These are phyloP conservation scores for Zygosaccharomyces bisporus DNA, from an alignment of 805 yeast species.

Conservation along the genomic window DNA sequence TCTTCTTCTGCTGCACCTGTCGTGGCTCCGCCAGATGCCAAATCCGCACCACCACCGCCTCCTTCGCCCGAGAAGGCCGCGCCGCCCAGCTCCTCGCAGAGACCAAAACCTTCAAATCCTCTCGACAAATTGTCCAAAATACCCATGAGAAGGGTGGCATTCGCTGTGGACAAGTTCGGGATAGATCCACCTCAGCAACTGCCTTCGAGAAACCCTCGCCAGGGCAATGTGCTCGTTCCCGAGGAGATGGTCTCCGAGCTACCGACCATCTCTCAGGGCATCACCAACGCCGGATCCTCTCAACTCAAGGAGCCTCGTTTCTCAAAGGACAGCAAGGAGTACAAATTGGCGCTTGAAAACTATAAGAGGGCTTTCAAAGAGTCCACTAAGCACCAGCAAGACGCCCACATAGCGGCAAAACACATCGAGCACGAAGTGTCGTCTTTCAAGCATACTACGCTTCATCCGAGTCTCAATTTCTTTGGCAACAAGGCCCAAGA, in stretches of 20 bases:
- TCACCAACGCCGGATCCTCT: conserved; percentile 45
- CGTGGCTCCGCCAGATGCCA: not conserved
- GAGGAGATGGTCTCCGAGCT: conserved; percentile 59
- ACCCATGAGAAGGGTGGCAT: conserved; percentile 60
- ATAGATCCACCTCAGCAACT: conserved; percentile 92
- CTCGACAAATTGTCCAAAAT: conserved; percentile 29
- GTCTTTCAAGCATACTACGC: conserved; percentile 35
- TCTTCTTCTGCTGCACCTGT: conserved; percentile 4
- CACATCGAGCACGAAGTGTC: conserved; percentile 65
- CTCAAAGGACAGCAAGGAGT: conserved; percentile 40
- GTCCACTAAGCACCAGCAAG: conserved; percentile 68
- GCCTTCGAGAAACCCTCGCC: conserved; percentile 77
- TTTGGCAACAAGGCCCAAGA: conserved; percentile 2
- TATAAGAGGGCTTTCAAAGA: conserved; percentile 53
- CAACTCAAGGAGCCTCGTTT: conserved; percentile 20
- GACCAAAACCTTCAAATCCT: not conserved
- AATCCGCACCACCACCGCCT: not conserved
- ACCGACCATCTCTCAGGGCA: conserved; percentile 66
- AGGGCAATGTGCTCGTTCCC: conserved; percentile 71
- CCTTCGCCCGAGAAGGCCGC: conserved; percentile 36
- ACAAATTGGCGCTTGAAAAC: conserved; percentile 55
- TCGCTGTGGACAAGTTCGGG: conserved; percentile 68
- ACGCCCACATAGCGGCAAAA: conserved; percentile 69
- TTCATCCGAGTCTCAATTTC: conserved; percentile 5
- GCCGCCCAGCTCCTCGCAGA: conserved; percentile 17